Conservation (phyloP, 2,329 filamentous ascomycete species). For the Phoma sp. region DNA sequence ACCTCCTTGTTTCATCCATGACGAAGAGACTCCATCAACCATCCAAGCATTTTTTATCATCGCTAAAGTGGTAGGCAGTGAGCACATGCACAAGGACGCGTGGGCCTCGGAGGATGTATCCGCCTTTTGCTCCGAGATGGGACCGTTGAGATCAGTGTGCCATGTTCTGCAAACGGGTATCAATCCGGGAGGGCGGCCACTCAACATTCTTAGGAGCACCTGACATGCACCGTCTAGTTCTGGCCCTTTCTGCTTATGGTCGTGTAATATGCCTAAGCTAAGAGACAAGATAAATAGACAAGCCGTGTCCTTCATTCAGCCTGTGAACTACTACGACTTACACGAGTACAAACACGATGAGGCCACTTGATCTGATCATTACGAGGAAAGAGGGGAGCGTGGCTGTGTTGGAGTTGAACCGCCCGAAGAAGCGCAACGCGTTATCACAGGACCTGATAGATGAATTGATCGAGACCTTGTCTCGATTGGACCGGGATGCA, state of each 20-base stretch:
- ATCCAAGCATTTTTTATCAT: not conserved
- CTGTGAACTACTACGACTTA: not conserved
- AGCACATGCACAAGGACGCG: not conserved
- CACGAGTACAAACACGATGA: conserved; percentile 1
- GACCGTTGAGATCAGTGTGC: not conserved
- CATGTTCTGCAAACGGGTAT: not conserved
- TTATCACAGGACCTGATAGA: conserved; percentile 60
- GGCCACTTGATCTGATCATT: conserved; percentile 17
- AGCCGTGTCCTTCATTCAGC: not conserved
- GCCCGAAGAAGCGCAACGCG: conserved; percentile 65
- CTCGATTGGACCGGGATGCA: conserved; percentile 24
- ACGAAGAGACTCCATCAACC: not conserved
- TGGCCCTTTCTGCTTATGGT: not conserved
- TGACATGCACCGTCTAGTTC: not conserved
- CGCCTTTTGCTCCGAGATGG: not conserved
- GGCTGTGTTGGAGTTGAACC: conserved; percentile 59
- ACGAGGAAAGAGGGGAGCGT: conserved; percentile 46
- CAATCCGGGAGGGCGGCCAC: not conserved
- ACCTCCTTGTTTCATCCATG: not conserved
- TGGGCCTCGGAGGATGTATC: not conserved
- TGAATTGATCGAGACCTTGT: conserved; percentile 38
- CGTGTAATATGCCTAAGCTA: not conserved
- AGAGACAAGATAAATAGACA: conserved; percentile 9
- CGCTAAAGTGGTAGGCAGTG: too few relatives aligned
- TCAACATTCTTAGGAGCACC: not conserved